Evolutionary conservation across 768 basidiomycete species (phyloP), one percentile per base, ranked within the genome.

Genomic region (Boletellus emodensis): DNA sequence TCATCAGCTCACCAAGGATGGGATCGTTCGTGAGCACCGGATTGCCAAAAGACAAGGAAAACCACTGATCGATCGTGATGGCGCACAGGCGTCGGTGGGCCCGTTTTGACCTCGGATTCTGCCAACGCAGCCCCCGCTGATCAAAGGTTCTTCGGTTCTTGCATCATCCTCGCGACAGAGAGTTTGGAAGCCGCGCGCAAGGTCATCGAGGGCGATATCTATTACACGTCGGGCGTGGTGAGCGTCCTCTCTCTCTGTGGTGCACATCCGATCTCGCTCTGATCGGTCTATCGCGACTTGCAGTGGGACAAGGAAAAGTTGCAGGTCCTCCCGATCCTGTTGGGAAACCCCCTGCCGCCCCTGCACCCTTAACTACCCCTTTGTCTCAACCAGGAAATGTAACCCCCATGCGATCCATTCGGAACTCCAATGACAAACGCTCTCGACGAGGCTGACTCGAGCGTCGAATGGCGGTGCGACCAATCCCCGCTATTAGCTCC

Each of bases 281-380:
- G 30, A 30, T 30, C 10, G 30, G 30, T 7, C n/a, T n/a, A 38
- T 34, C 33, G 34, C 28, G 34, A 36, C 44, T n/a, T 11, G 28
- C n/a, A 82, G 81, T 84, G 83, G 81, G 83, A 83, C 57, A 66
- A 70, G 51, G 77, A 78, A 53, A 80, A 72, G 57, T 51, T 83
- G 15, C 72, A 76, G n/a, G 76, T 84, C 39, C 51, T 71, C 18
- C 82, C 80, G 10, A 70, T 76, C 49, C 39, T 67, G 17, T 53
- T 71, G 33, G 73, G 68, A 20, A 67, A 60, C 24, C 44, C 46
- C 7, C 35, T 60, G 17, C 58, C 58, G 12, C 53, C 49, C 7
- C 37, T 48, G 7, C 41, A 46, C 11, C n/a, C 28, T 48, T 55
- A 59, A 40, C 41, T 38, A 34, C 24, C 36, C n/a, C 33, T 11